These are phyloP conservation scores for Annulohypoxylon nitens DNA, from an alignment of 495 filamentous ascomycete genomes.

Conservation along the genomic window DNA sequence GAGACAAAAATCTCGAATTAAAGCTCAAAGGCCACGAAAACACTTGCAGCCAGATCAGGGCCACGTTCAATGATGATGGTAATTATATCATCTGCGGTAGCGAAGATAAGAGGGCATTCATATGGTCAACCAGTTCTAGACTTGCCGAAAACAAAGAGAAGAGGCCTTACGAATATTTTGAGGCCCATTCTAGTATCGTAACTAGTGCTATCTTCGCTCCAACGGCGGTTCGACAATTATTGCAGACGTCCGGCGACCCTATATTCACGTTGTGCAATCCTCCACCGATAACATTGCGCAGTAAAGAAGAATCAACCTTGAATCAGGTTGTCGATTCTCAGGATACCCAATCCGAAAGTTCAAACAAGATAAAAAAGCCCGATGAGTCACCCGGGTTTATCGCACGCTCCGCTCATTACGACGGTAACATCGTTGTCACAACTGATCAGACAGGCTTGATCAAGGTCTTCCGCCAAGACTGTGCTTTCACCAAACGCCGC, in stretches of 20 bases:
- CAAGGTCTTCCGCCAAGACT: constrained; percentile 95
- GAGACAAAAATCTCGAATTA: constrained; percentile 83
- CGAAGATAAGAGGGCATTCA: constrained; percentile 88
- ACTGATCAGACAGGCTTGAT: constrained; percentile 90
- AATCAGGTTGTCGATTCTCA: constrained; percentile 48
- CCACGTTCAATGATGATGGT: constrained; percentile 88
- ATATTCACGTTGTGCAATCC: constrained; percentile 97
- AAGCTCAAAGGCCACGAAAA: constrained; percentile 97
- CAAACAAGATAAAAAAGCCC: constrained; percentile 53
- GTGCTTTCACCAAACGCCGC: constrained; percentile 73
- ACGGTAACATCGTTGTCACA: constrained; percentile 92
- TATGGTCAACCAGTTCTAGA: constrained; percentile 78
- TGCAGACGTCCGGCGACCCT: constrained; percentile 87
- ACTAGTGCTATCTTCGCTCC: constrained; percentile 91
- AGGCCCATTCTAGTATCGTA: constrained; percentile 88
- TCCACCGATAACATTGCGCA: constrained; percentile 86
- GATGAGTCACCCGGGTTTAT: constrained; percentile 74
- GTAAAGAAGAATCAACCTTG: constrained; percentile 71
- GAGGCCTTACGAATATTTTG: constrained; percentile 84
- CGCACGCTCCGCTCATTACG: constrained; percentile 77
- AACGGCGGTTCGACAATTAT: constrained; percentile 77
- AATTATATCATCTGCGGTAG: constrained; percentile 92
- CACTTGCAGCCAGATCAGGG: constrained; percentile 90
- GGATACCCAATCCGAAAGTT: constrained; percentile 54
- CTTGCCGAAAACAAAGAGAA: constrained; percentile 81